phyloP scores from a whole-genome alignment of 140 eudicot species.

The Ambrosia hybrid region DNA sequence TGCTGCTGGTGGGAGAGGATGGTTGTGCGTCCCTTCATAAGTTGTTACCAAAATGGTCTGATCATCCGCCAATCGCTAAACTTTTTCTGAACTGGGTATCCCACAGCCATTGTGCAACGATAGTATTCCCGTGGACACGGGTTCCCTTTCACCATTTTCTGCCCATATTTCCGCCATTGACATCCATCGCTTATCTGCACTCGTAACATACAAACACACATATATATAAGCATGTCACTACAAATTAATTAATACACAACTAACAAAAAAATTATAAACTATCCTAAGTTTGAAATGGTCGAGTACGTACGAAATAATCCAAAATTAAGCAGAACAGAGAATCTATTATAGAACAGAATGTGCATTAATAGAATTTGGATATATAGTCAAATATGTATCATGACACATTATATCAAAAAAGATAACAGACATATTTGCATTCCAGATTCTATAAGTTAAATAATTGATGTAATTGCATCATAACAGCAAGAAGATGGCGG shows the following conservation, averaged over 20 bases:
- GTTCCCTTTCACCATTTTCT: constrained; percentile 90
- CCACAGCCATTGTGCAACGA: constrained; percentile 83
- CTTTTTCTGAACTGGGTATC: constrained; percentile 89
- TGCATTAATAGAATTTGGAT: neutral
- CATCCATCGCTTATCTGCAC: constrained; percentile 79
- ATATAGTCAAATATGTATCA: neutral
- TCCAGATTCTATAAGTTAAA: constrained; percentile 3
- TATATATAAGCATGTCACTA: no score
- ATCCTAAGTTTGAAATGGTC: neutral
- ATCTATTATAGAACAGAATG: neutral
- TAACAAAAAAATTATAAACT: neutral
- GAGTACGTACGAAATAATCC: no score
- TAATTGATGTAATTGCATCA: constrained; percentile 11
- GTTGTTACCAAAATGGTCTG: constrained; percentile 72
- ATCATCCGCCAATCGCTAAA: constrained; percentile 92
- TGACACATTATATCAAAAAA: constrained; percentile 9
- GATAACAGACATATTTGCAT: constrained; percentile 8
- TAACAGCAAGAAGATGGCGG: no score
- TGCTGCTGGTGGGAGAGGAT: constrained; percentile 92
- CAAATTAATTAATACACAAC: no score
- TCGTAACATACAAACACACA: neutral
- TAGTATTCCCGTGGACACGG: constrained; percentile 94
- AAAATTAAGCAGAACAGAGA: constrained; percentile 5
- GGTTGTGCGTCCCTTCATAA: constrained; percentile 90
- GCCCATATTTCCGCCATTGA: constrained; percentile 93